A percentile compares a stretch with the other conserved stretches of the same genome.
Evolutionary conservation across 2,329 filamentous ascomycete genomes (phyloP).

Genomic region (Sphaerulina vaccinii): DNA sequence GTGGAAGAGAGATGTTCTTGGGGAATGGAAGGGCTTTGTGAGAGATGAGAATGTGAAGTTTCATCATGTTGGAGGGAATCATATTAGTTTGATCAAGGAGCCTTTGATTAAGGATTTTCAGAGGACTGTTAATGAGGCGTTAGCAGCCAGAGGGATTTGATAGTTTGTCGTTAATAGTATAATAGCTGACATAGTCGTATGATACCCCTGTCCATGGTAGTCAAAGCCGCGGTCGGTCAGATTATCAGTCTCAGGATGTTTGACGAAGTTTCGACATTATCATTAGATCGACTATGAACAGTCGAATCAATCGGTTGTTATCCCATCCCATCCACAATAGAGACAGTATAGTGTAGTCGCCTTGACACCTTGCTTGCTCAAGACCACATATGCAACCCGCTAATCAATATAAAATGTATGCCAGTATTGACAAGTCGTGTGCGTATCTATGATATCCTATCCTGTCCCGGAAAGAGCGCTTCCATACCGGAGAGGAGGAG

Average conservation of each 20-base stretch:
- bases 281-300: neutral
- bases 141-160: constrained; percentile 15
- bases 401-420: neutral
- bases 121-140: constrained; percentile 17
- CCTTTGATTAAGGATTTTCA: constrained; percentile 19
- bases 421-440: neutral
- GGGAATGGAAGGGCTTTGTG: constrained; percentile 18
- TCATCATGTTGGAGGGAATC: constrained; percentile 22
- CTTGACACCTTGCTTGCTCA: neutral
- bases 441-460: neutral
- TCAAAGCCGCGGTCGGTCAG: too few species aligned
- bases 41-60: constrained; percentile 19
- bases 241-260: too few species aligned
- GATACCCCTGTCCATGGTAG: too few species aligned
- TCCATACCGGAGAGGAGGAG: neutral
- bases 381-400: neutral
- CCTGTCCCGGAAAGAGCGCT: neutral
- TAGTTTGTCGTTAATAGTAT: too few species aligned
- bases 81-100: constrained; percentile 21
- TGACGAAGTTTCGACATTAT: neutral
- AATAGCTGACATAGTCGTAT: too few species aligned
- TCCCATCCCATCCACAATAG: neutral
- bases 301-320: neutral
- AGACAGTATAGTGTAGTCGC: neutral
- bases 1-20: constrained; percentile 23